Percentiles rank a stretch among this genome's conserved stretches.
Conservation (phyloP, 306 rosid species). For the Fragaria vesca region DNA sequence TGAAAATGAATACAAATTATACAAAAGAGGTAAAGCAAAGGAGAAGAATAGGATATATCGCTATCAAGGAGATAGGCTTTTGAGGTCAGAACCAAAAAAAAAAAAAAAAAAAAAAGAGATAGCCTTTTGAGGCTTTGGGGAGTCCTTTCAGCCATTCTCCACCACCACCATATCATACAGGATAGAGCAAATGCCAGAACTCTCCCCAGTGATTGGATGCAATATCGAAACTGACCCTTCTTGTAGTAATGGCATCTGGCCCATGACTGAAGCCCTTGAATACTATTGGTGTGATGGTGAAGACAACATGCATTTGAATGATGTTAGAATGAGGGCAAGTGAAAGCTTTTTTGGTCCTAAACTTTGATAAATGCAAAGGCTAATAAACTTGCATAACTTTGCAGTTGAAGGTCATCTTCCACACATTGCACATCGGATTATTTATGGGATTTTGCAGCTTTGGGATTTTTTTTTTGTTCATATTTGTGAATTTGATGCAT, state of each 20-base stretch:
- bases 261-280: constrained; percentile 38
- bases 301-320: constrained; percentile 27
- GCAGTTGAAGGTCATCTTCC: constrained; percentile 63
- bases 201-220: constrained; percentile 6
- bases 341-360: constrained; percentile 35
- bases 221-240: constrained; percentile 18
- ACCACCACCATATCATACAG: constrained; percentile 18
- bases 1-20: constrained; percentile 13
- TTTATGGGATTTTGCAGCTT: constrained; percentile 20
- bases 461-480: constrained; percentile 26
- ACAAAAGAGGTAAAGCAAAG: constrained; percentile 4
- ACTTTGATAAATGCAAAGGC: constrained; percentile 22
- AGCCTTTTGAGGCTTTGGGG: background rate
- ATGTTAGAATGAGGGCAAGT: constrained; percentile 35
- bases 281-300: constrained; percentile 43
- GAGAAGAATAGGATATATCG: constrained; percentile 29
- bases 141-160: constrained; percentile 27
- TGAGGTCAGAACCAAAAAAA: background rate
- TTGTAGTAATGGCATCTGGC: constrained; percentile 47
- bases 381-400: constrained; percentile 21
- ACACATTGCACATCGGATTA: constrained; percentile 49
- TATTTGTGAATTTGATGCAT: constrained; percentile 2
- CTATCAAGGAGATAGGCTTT: constrained; percentile 29
- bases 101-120: background rate
- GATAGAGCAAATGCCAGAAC: background rate